A percentile compares a stretch with the other conserved stretches of the same genome.
Conservation (phyloP, 306 rosid species). For the Carpinus fangiana region DNA sequence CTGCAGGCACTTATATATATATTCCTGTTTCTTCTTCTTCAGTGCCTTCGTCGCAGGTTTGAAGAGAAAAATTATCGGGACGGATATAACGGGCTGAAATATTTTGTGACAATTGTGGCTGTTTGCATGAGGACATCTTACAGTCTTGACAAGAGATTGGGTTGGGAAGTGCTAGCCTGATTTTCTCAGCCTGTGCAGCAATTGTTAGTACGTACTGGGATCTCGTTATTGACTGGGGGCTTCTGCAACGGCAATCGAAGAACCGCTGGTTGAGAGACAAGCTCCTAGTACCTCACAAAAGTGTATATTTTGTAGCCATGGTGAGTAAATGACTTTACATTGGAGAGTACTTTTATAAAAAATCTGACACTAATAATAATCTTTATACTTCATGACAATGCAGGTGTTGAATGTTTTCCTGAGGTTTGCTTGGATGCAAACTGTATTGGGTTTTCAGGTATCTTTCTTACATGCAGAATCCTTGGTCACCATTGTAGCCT, state of each 20-base stretch:
- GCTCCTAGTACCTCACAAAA: constrained; percentile 47
- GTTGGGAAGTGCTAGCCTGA: constrained; percentile 46
- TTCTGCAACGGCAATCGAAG: constrained; percentile 52
- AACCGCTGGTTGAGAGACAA: constrained; percentile 75
- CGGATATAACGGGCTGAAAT: constrained; percentile 59
- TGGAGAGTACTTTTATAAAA: no score
- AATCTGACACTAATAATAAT: background rate
- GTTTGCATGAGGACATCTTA: constrained; percentile 56
- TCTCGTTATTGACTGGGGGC: constrained; percentile 73
- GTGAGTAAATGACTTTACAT: constrained; percentile 30
- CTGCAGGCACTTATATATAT: background rate
- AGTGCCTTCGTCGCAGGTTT: constrained; percentile 59
- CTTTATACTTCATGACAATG: background rate
- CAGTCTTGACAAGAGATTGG: constrained; percentile 26
- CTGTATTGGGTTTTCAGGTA: constrained; percentile 43
- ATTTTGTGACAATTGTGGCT: constrained; percentile 60
- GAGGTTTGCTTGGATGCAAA: constrained; percentile 75
- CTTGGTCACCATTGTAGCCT: constrained; percentile 40
- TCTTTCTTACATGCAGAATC: constrained; percentile 49
- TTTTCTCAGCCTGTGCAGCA: constrained; percentile 53
- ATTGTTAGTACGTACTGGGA: constrained; percentile 63
- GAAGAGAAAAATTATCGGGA: constrained; percentile 69
- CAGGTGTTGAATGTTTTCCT: constrained; percentile 67
- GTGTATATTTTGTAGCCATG: constrained; percentile 61
- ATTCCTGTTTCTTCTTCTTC: background rate